Base-by-base conservation (phyloP, 148 eudicot species). In the Fagopyrum esculentum region DNA sequence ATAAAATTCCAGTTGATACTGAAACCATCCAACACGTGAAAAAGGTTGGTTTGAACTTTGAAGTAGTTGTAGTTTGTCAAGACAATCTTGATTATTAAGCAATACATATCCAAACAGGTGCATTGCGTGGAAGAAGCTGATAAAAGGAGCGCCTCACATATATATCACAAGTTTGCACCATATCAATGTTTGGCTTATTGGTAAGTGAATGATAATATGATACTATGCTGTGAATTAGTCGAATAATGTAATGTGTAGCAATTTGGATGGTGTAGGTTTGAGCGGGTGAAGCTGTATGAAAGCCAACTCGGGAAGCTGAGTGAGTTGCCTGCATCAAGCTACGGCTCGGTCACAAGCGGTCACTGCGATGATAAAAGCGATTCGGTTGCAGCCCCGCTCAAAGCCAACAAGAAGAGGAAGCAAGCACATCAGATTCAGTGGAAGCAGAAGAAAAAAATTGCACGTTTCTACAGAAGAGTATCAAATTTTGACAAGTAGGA, bases 141-240 rank as follows among this genome's bases (percentile, higher is more conserved):
- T 13, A 80, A 52, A 19, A 74, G 6, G 9, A 73, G n/a, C n/a
- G 47, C 22, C 12, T 8, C 3, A 54, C 35, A 83, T 48, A 59
- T 86, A 11, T 86, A 86, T 60, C 78, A 75, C 16, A 83, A 81
- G 74, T 83, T 72, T 77, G 85, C 80, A 63, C 91, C 91, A 19
- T 88, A 76, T 69, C 87, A 88, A 57, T 77, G 85, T 78, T 63
- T 88, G 12, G 86, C 83, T 13, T 88, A 86, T 59, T 86, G 91
- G 91, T 88, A 75, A 6, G 43, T 19, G 29, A 9, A 0, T 30
- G 35, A 7, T 6, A 9, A 4, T 3, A 8, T 26, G 40, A 10
- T 0, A 66, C 4, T 26, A 9, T 66, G 15, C 5, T 11, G 16
- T 55, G 4, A 56, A 17, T 56, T 56, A 6, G 16, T n/a, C 29